Conservation (phyloP, 2,329 filamentous ascomycete species). For the Colletotrichum sp. region DNA sequence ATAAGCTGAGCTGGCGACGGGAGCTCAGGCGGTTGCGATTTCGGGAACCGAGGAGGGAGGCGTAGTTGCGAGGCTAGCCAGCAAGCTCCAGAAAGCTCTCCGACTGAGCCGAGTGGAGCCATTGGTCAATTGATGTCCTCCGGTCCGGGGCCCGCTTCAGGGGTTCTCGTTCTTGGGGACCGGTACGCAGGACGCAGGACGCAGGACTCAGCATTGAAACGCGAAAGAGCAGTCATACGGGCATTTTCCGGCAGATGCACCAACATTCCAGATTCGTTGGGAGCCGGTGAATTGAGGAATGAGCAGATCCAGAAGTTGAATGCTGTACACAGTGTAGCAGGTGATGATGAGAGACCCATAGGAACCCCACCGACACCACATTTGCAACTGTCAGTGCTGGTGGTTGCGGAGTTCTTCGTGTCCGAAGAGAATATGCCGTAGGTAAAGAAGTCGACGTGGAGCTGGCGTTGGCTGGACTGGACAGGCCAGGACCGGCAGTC, state of each 20-base stretch:
- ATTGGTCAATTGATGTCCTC: slow-evolving; percentile 15
- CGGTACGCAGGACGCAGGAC: not conserved
- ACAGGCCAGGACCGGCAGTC: not conserved
- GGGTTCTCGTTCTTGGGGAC: not conserved
- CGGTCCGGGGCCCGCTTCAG: not conserved
- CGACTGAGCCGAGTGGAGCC: not conserved
- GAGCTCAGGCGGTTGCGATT: not conserved
- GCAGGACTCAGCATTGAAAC: not conserved
- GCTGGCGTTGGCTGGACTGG: not conserved
- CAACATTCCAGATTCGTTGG: slow-evolving; percentile 8
- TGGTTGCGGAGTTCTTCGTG: not conserved
- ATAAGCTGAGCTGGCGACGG: not conserved
- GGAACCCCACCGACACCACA: not conserved
- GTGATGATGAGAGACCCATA: slow-evolving; percentile 4
- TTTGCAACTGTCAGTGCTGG: not conserved
- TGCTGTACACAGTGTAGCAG: not conserved
- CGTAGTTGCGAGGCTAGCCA: not conserved
- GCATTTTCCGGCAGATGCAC: not conserved
- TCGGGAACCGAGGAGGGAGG: not conserved
- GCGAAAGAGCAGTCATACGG: slow-evolving; percentile 3
- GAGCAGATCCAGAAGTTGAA: not conserved
- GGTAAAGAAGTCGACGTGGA: not conserved
- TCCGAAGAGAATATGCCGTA: not conserved
- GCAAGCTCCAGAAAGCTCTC: slow-evolving; percentile 18
- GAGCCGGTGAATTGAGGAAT: not conserved